Evolutionary conservation across 805 yeast genomes (phyloP).

Genomic region (Kuraishia ogatae): DNA sequence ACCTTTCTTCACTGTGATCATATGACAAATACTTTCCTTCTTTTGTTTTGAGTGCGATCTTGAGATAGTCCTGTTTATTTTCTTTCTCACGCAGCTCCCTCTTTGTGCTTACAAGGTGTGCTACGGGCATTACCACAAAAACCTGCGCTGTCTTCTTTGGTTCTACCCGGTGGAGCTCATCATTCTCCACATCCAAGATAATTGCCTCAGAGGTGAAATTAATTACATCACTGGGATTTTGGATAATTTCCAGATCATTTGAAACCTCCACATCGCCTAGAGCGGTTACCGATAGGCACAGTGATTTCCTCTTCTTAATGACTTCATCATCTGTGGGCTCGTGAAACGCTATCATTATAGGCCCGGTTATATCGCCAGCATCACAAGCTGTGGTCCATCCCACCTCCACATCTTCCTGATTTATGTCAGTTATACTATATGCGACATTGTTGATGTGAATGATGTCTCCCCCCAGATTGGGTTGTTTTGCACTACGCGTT

Average conservation of each 20-base stretch:
- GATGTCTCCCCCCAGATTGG: constrained; percentile 1
- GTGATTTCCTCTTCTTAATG: constrained; percentile 1
- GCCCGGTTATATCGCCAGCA: constrained; percentile 17
- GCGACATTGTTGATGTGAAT: constrained; percentile 16
- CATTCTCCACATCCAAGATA: constrained; percentile 1
- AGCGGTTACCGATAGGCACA: constrained; percentile 9
- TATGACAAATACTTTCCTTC: constrained; percentile 15
- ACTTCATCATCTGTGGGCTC: constrained; percentile 2
- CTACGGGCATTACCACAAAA: constrained; percentile 15
- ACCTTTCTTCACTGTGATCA: constrained; percentile 9
- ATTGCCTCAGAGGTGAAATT: constrained; percentile 14
- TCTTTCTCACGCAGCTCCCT: constrained; percentile 1
- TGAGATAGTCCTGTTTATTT: constrained; percentile 4
- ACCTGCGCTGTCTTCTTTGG: constrained; percentile 19
- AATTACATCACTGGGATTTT: constrained; percentile 3
- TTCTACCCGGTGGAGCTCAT: constrained; percentile 12
- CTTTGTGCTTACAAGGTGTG: constrained; percentile 8
- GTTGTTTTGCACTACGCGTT: neutral
- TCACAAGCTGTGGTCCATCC: constrained; percentile 22
- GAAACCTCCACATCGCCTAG: constrained; percentile 9
- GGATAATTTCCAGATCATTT: constrained; percentile 7
- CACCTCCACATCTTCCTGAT: constrained; percentile 10
- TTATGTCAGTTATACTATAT: constrained; percentile 10
- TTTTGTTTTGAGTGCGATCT: constrained; percentile 15
- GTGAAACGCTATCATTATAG: constrained; percentile 12